phyloP scores from a whole-genome alignment of 345 rosid genomes.

The Ceriops decandra region DNA sequence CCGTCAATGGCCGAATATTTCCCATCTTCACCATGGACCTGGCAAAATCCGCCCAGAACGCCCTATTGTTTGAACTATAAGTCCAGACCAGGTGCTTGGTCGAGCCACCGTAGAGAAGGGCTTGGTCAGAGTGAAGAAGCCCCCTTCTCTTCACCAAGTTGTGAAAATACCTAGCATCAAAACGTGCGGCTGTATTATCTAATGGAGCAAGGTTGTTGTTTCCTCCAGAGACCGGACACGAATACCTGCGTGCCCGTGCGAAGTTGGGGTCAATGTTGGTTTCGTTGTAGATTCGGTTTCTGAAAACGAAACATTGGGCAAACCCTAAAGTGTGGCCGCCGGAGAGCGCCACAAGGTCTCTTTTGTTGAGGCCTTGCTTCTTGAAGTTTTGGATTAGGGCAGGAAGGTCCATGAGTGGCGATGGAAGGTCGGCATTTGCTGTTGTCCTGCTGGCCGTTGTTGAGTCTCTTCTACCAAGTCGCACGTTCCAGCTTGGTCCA shows the following conservation, averaged over 20 bases:
- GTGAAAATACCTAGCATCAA: conserved; percentile 36
- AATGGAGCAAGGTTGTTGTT: conserved; percentile 37
- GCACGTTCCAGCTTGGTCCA: too few species aligned
- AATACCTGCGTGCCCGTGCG: conserved; percentile 22
- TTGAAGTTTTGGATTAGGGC: conserved; percentile 34
- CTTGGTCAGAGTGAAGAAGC: conserved; percentile 47
- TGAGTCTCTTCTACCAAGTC: too few species aligned
- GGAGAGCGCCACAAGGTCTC: conserved; percentile 49
- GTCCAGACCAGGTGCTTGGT: conserved; percentile 29
- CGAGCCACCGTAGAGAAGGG: conserved; percentile 36
- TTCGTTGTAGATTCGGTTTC: conserved; percentile 32
- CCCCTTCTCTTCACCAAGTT: conserved; percentile 35
- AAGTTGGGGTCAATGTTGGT: conserved; percentile 35
- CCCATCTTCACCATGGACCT: conserved; percentile 58
- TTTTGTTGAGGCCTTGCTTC: conserved; percentile 36
- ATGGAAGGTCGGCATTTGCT: conserved; percentile 29
- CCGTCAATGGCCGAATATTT: conserved; percentile 40
- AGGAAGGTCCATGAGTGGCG: conserved; percentile 30
- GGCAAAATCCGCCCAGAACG: conserved; percentile 35
- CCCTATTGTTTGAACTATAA: conserved; percentile 17
- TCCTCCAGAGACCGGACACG: conserved; percentile 30
- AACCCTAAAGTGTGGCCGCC: conserved; percentile 54
- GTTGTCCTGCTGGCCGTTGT: conserved; percentile 4
- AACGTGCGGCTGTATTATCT: conserved; percentile 25
- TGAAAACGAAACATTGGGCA: conserved; percentile 29